phyloP scores from a whole-genome alignment of 805 yeast genomes.

The Candida nemodendra region DNA sequence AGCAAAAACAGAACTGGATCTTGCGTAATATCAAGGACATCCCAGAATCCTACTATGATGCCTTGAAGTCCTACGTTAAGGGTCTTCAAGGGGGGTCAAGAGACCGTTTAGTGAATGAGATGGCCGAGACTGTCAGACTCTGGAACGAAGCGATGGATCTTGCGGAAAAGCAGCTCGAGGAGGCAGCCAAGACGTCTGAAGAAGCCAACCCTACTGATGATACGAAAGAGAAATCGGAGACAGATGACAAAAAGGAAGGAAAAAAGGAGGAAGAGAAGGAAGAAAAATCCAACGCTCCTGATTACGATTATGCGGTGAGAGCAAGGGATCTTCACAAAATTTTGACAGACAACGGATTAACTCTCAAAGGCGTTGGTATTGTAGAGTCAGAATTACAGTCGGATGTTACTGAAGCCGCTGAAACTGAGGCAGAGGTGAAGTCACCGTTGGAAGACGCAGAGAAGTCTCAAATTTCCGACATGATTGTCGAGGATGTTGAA shows the following conservation, averaged over 20 bases:
- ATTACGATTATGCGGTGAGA: conserved; percentile 40
- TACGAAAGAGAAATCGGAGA: conserved; percentile 10
- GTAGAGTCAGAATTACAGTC: conserved; percentile 6
- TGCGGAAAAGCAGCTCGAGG: conserved; percentile 40
- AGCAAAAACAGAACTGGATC: conserved; percentile 86
- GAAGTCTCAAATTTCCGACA: conserved; percentile 25
- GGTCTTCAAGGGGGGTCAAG: conserved; percentile 73
- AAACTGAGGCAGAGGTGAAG: conserved; percentile 9
- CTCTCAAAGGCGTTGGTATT: conserved; percentile 33
- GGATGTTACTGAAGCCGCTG: conserved; percentile 12
- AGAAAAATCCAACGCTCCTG: conserved; percentile 23
- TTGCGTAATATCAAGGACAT: conserved; percentile 56
- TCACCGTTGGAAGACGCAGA: conserved; percentile 8
- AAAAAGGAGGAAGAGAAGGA: conserved; percentile 15
- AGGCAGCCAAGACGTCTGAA: conserved; percentile 29
- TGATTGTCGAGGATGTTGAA: conserved; percentile 44
- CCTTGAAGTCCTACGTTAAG: conserved; percentile 49
- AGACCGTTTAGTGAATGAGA: conserved; percentile 50
- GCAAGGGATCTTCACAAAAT: conserved; percentile 37
- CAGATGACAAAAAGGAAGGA: conserved; percentile 9
- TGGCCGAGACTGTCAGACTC: conserved; percentile 42
- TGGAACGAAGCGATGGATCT: conserved; percentile 57
- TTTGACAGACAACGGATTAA: conserved; percentile 37
- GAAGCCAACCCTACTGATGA: conserved; percentile 14
- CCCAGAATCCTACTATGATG: conserved; percentile 51